A percentile compares a stretch with the other conserved stretches of the same genome.
phyloP scores from a whole-genome alignment of 2,329 filamentous ascomycete species.

The Cladosporium sp. region DNA sequence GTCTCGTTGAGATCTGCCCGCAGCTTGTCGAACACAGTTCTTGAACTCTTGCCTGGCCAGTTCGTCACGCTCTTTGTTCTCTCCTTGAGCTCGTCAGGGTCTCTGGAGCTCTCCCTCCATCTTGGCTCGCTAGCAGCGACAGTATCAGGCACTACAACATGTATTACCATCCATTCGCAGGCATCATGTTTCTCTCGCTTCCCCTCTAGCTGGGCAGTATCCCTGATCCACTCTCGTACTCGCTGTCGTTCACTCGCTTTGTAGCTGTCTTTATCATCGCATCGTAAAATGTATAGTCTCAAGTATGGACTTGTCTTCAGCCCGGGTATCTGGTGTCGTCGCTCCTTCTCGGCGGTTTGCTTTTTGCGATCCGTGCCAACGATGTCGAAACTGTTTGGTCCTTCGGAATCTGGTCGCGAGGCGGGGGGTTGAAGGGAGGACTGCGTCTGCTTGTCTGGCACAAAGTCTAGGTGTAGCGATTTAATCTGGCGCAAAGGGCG shows the following conservation, averaged over 20 bases:
- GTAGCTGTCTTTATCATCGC: constrained; percentile 94
- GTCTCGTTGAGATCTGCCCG: constrained; percentile 79
- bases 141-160: constrained; percentile 86
- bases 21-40: constrained; percentile 83
- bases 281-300: constrained; percentile 82
- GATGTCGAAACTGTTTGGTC: constrained; percentile 42
- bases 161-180: constrained; percentile 90
- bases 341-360: constrained; percentile 42
- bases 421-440: constrained; percentile 17
- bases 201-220: constrained; percentile 61
- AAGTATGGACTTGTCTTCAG: constrained; percentile 89
- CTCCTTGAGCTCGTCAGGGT: constrained; percentile 57
- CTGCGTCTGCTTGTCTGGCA: constrained; percentile 45
- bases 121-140: constrained; percentile 73
- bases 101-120: constrained; percentile 47
- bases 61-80: constrained; percentile 62
- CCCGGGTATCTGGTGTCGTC: constrained; percentile 92
- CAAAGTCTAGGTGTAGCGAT: constrained; percentile 82
- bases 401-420: constrained; percentile 18
- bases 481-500: constrained; percentile 90
- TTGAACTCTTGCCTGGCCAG: constrained; percentile 73
- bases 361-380: constrained; percentile 30
- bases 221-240: constrained; percentile 87
- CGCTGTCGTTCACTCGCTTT: constrained; percentile 73
- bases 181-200: constrained; percentile 92